Percentiles rank a stretch among this genome's conserved stretches.
phyloP scores from a whole-genome alignment of 371 early-diverging fungal species.

The Mucor circinelloides region DNA sequence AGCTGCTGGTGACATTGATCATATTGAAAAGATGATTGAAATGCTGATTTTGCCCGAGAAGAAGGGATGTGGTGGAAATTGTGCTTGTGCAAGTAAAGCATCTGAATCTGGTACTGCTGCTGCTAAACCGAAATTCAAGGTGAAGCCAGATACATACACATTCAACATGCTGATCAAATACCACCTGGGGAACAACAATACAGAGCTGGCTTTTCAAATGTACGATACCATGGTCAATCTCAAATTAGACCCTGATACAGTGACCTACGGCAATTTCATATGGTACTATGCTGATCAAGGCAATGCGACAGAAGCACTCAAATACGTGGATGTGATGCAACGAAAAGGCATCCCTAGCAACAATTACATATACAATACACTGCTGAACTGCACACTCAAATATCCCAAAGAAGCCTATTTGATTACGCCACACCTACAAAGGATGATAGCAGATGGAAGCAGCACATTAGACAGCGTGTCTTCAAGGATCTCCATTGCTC shows the following conservation, averaged over 20 bases:
- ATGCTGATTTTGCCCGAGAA: conserved; percentile 15
- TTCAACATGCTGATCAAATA: conserved; percentile 32
- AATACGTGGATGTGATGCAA: conserved; percentile 34
- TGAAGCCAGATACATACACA: conserved; percentile 29
- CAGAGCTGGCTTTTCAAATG: conserved; percentile 29
- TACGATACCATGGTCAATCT: conserved; percentile 31
- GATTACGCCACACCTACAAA: conserved; percentile 15
- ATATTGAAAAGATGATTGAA: conserved; percentile 25
- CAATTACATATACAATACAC: conserved; percentile 27
- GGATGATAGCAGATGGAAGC: conserved; percentile 13
- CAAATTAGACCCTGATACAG: conserved; percentile 20
- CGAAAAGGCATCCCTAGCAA: conserved; percentile 29
- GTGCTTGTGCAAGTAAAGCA: conserved; percentile 17
- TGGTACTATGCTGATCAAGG: conserved; percentile 25
- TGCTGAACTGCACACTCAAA: conserved; percentile 23
- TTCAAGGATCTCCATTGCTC: conserved; percentile 14
- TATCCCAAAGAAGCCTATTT: conserved; percentile 17
- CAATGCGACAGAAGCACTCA: conserved; percentile 19
- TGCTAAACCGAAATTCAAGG: background rate
- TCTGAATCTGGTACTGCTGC: background rate
- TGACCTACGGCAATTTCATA: conserved; percentile 31
- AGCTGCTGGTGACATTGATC: conserved; percentile 23
- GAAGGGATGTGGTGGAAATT: conserved; percentile 22
- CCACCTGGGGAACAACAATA: conserved; percentile 12
- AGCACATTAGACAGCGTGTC: conserved; percentile 21